A percentile compares a stretch with the other conserved stretches of the same genome.
Conservation (phyloP, 2,329 filamentous ascomycete genomes). For the Pestalotiopsis sp. region DNA sequence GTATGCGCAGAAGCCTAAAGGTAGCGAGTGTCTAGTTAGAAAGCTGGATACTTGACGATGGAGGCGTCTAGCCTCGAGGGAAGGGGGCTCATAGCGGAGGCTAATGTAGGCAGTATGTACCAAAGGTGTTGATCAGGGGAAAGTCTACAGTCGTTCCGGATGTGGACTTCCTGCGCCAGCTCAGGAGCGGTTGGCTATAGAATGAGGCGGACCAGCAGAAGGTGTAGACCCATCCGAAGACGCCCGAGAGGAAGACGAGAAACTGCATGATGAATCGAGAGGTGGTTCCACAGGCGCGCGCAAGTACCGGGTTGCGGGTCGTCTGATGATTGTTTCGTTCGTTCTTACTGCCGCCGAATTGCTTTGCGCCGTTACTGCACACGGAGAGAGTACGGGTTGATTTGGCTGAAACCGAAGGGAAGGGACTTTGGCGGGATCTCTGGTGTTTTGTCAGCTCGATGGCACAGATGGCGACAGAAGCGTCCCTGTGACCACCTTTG, state of each 20-base stretch:
- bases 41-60: too few relatives aligned
- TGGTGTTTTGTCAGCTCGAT: too few relatives aligned
- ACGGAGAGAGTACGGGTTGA: too few relatives aligned
- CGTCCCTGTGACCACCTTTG: not conserved
- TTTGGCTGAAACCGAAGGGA: too few relatives aligned
- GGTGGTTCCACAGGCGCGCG: not conserved
- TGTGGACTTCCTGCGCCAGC: slow-evolving; percentile 76
- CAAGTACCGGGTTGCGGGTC: not conserved
- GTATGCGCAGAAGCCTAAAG: slow-evolving; percentile 72
- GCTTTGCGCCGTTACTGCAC: not conserved
- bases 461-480: not conserved
- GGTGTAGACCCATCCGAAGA: slow-evolving; percentile 78
- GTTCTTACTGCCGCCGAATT: not conserved
- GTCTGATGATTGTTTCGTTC: not conserved
- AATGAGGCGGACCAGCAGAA: slow-evolving; percentile 85
- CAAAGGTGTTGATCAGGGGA: slow-evolving; percentile 71
- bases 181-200: slow-evolving; percentile 87
- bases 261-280: slow-evolving; percentile 35
- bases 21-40: slow-evolving; percentile 2
- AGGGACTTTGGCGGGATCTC: too few relatives aligned
- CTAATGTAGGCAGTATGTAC: slow-evolving; percentile 35
- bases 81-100: not conserved
- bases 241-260: slow-evolving; percentile 52
- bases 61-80: not conserved
- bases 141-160: slow-evolving; percentile 87